These are phyloP conservation scores for Penstemon barbatus DNA, from an alignment of 257 asterid genomes.

Conservation along the genomic window DNA sequence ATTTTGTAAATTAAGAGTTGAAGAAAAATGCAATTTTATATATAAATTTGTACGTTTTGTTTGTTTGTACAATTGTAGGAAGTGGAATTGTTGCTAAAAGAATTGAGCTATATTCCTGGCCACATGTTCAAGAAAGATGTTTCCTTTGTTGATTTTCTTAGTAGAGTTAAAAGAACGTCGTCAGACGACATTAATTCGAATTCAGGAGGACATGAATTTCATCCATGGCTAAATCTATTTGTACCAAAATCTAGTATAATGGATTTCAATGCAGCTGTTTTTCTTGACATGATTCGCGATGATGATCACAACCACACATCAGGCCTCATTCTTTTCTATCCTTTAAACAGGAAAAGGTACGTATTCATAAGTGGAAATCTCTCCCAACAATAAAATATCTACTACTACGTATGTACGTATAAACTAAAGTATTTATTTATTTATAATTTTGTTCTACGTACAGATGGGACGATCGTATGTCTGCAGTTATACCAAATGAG, in stretches of 20 bases:
- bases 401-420: too few relatives aligned
- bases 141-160: constrained; percentile 44
- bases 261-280: constrained; percentile 58
- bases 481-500: constrained; percentile 54
- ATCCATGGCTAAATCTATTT: constrained; percentile 76
- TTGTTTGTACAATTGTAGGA: constrained; percentile 37
- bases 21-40: too few relatives aligned
- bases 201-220: constrained; percentile 47
- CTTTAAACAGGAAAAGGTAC: constrained; percentile 48
- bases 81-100: constrained; percentile 32
- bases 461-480: constrained; percentile 59
- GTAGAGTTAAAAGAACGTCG: constrained; percentile 49
- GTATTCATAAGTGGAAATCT: too few relatives aligned
- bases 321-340: constrained; percentile 80
- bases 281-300: constrained; percentile 50
- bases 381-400: too few relatives aligned
- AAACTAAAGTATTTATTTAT: background rate
- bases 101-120: constrained; percentile 38
- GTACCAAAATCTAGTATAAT: constrained; percentile 59
- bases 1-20: too few relatives aligned
- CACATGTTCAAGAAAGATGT: constrained; percentile 51
- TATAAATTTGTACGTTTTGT: too few relatives aligned
- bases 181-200: constrained; percentile 35
- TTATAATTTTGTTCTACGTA: background rate
- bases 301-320: constrained; percentile 36